Evolutionary conservation across 2,329 filamentous ascomycete species (phyloP).

Genomic region (Cladophialophora bantiana): DNA sequence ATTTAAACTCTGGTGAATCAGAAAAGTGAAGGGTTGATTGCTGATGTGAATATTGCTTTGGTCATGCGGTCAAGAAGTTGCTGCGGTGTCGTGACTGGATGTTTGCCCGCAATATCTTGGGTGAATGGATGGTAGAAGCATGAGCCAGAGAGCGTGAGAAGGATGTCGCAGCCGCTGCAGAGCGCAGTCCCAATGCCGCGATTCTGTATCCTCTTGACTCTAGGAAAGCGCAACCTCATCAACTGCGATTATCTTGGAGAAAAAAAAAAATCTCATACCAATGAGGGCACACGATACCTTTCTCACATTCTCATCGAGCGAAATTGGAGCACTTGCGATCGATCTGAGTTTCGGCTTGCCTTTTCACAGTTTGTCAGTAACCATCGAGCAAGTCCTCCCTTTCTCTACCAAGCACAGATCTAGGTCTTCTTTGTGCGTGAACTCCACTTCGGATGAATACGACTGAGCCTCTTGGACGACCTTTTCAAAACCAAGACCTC

Average conservation of each 20-base stretch:
- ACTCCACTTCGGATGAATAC: conserved; percentile 4
- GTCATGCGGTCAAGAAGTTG: background rate
- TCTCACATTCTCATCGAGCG: background rate
- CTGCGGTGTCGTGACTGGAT: conserved; percentile 9
- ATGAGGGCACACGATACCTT: conserved; percentile 3
- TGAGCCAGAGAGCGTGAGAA: background rate
- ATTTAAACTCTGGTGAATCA: conserved; percentile 14
- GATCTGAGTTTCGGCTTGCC: background rate
- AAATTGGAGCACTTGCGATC: background rate
- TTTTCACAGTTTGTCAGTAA: background rate
- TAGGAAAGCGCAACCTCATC: conserved; percentile 15
- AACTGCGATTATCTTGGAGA: background rate
- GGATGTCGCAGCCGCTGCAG: background rate
- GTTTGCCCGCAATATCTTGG: background rate
- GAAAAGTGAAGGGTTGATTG: conserved; percentile 11
- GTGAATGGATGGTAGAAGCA: background rate
- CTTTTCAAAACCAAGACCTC: background rate
- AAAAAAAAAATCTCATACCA: background rate
- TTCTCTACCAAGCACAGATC: conserved; percentile 4
- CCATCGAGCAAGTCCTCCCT: background rate
- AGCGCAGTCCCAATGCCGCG: background rate
- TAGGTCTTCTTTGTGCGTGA: background rate
- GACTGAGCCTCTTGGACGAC: background rate
- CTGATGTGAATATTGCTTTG: conserved; percentile 17
- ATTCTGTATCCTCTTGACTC: background rate